These are phyloP conservation scores for Cystofilobasidium capitatum DNA, from an alignment of 768 basidiomycete genomes.

Conservation along the genomic window DNA sequence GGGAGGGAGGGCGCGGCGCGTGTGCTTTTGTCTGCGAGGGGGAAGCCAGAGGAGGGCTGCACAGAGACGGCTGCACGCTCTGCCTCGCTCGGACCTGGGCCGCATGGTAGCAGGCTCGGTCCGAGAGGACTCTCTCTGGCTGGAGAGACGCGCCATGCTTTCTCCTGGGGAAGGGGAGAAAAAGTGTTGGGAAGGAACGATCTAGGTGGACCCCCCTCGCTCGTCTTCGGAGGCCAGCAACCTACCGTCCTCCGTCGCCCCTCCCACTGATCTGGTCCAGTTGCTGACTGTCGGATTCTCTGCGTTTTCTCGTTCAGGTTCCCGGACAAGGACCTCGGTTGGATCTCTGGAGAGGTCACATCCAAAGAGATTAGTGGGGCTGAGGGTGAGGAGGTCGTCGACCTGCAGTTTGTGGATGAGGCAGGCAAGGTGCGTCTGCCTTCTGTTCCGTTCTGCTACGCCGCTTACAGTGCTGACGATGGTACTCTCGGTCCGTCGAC, in stretches of 20 bases:
- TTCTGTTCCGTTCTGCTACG: background rate
- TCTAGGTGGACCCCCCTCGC: too few species aligned
- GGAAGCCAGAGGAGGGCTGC: too few species aligned
- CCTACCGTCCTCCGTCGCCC: background rate
- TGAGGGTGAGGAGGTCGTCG: constrained; percentile 57
- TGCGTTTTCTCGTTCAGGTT: constrained; percentile 45
- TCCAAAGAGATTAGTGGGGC: constrained; percentile 45
- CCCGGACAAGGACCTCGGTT: constrained; percentile 85
- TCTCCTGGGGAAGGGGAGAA: too few species aligned
- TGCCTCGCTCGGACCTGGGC: too few species aligned
- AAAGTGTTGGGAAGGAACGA: too few species aligned
- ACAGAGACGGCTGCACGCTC: too few species aligned
- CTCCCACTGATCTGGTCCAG: background rate
- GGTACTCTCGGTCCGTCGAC: background rate
- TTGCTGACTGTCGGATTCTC: background rate
- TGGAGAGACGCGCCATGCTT: background rate
- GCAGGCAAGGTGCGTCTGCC: constrained; percentile 63
- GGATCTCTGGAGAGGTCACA: constrained; percentile 80
- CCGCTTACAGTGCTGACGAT: background rate
- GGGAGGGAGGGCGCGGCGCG: too few species aligned
- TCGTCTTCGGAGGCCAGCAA: background rate
- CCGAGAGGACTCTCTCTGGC: background rate
- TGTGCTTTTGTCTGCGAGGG: too few species aligned
- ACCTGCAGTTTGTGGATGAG: constrained; percentile 77
- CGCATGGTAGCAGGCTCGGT: too few species aligned